phyloP scores from a whole-genome alignment of 2,329 filamentous ascomycete species.

The Colletotrichum lindemuthianum region DNA sequence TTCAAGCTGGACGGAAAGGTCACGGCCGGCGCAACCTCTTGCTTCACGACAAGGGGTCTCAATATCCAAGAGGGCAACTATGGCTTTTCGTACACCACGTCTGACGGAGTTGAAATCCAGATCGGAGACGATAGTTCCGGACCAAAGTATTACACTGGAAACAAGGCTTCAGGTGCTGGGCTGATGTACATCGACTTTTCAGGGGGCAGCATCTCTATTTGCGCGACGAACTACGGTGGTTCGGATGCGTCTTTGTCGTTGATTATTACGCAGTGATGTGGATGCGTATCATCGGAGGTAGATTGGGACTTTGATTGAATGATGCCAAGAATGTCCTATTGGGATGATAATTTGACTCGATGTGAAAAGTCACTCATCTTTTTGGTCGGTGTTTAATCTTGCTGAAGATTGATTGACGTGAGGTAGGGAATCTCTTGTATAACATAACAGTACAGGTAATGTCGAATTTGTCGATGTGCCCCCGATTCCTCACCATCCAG shows the following conservation, averaged over 20 bases:
- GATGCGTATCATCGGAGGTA: not conserved
- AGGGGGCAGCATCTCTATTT: conserved; percentile 4
- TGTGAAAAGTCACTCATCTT: too few species aligned
- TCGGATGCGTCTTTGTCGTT: not conserved
- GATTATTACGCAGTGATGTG: conserved; percentile 3
- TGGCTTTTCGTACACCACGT: conserved; percentile 13
- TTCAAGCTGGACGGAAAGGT: conserved; percentile 10
- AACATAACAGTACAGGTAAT: too few species aligned
- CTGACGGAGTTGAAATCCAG: not conserved
- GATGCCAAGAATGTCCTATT: too few species aligned
- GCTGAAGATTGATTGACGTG: too few species aligned
- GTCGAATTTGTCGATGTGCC: too few species aligned
- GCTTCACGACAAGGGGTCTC: conserved; percentile 8
- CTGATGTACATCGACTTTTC: conserved; percentile 19
- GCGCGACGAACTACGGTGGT: conserved; percentile 3
- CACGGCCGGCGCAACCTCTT: not conserved
- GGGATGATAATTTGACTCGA: too few species aligned
- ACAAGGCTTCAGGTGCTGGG: not conserved
- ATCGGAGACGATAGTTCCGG: conserved; percentile 14
- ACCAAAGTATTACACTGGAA: conserved; percentile 12
- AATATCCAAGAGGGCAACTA: conserved; percentile 15
- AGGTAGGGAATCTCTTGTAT: too few species aligned
- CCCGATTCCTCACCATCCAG: too few species aligned
- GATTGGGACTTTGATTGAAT: too few species aligned
- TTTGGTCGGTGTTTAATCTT: too few species aligned